Conservation (phyloP, 352 stramenopile genomes). For the Elongisporangium anandrum region DNA sequence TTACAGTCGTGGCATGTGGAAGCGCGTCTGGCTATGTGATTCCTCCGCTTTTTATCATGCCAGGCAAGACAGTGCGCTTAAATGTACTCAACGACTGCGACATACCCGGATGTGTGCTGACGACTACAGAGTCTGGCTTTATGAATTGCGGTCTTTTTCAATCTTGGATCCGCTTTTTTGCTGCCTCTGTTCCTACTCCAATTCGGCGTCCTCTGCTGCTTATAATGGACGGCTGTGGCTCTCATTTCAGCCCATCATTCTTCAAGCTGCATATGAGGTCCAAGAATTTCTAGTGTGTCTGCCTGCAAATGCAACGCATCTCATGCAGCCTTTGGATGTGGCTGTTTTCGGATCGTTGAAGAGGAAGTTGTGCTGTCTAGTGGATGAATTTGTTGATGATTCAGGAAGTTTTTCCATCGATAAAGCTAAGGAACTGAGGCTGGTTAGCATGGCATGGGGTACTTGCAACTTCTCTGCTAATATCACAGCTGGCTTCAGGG, state of each 20-base stretch:
- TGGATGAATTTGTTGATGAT: slow-evolving; percentile 11
- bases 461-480: slow-evolving; percentile 5
- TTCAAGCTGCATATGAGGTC: background rate
- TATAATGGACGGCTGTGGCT: slow-evolving; percentile 11
- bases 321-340: slow-evolving; percentile 16
- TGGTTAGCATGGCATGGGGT: slow-evolving; percentile 10
- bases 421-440: slow-evolving; percentile 6
- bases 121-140: slow-evolving; percentile 8
- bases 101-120: background rate
- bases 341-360: slow-evolving; percentile 15
- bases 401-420: slow-evolving; percentile 8
- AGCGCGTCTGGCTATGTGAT: slow-evolving; percentile 12
- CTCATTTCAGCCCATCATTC: slow-evolving; percentile 10
- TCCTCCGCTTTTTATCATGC: slow-evolving; percentile 12
- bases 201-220: slow-evolving; percentile 2
- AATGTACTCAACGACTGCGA: no score
- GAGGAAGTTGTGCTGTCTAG: slow-evolving; percentile 3
- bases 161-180: slow-evolving; percentile 8
- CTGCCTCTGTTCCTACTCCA: background rate
- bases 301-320: no score
- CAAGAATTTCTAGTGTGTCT: no score
- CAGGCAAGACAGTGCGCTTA: slow-evolving; percentile 7
- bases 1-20: slow-evolving; percentile 18
- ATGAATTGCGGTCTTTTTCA: slow-evolving; percentile 13
- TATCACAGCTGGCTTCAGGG: slow-evolving; percentile 6